These are phyloP conservation scores for Rhodamnia argentea DNA, from an alignment of 345 rosid species.

Conservation along the genomic window DNA sequence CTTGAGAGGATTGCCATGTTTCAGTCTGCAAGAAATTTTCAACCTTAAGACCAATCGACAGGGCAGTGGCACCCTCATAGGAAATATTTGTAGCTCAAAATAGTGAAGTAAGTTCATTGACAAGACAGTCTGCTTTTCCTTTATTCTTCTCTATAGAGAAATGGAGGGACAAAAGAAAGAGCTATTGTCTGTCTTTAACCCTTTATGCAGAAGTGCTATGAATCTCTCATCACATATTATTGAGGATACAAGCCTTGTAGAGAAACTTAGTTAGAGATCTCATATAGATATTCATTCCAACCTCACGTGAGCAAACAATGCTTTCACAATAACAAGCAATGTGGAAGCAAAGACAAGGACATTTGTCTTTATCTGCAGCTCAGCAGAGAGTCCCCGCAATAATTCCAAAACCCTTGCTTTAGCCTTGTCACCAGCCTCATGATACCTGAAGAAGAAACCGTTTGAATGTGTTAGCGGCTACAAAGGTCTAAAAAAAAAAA, in stretches of 20 bases:
- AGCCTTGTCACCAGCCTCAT: conserved; percentile 71
- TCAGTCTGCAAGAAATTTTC: background rate
- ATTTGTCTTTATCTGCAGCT: conserved; percentile 70
- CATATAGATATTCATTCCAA: conserved; percentile 13
- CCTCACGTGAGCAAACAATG: conserved; percentile 89
- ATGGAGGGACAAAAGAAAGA: background rate
- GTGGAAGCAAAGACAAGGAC: conserved; percentile 76
- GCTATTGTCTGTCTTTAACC: background rate
- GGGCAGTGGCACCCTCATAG: background rate
- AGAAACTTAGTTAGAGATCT: background rate
- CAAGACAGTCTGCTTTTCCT: background rate
- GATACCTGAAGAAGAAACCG: conserved; percentile 44
- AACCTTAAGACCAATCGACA: background rate
- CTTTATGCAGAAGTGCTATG: background rate
- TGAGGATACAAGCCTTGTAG: background rate
- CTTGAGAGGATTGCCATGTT: background rate
- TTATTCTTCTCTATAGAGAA: background rate
- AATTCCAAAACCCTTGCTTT: conserved; percentile 67
- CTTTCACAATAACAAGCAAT: conserved; percentile 89
- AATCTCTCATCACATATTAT: background rate
- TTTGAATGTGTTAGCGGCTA: background rate
- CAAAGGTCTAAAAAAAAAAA: background rate
- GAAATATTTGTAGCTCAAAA: background rate
- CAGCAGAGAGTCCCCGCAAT: conserved; percentile 73
- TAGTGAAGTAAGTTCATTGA: background rate